Conservation (phyloP, 2,329 filamentous ascomycete species). For the Fusarium goolgardi region DNA sequence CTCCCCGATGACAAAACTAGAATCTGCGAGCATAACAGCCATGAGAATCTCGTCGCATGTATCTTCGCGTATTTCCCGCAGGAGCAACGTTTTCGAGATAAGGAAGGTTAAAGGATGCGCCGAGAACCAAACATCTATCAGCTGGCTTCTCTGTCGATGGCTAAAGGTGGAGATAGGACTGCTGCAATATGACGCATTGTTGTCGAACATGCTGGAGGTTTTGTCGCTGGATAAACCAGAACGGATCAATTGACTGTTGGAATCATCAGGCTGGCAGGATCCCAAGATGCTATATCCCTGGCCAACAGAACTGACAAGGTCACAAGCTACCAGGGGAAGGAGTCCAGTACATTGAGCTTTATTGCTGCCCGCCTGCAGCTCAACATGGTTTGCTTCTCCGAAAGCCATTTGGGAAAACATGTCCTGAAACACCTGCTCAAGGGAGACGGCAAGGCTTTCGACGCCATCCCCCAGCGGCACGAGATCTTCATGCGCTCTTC, state of each 20-base stretch:
- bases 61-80: constrained; percentile 53
- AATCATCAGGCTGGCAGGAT: constrained; percentile 46
- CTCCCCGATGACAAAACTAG: constrained; percentile 51
- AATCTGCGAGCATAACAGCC: constrained; percentile 55
- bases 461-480: constrained; percentile 23
- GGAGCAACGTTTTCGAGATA: constrained; percentile 56
- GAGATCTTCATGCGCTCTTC: constrained; percentile 40
- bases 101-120: constrained; percentile 55
- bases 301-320: constrained; percentile 49
- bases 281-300: constrained; percentile 50
- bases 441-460: constrained; percentile 47
- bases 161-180: constrained; percentile 50
- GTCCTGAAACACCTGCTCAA: constrained; percentile 49
- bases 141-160: constrained; percentile 50
- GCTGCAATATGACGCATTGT: constrained; percentile 33
- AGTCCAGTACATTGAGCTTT: constrained; percentile 45
- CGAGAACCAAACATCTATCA: constrained; percentile 58
- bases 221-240: constrained; percentile 47
- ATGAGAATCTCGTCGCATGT: constrained; percentile 55
- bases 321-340: constrained; percentile 47
- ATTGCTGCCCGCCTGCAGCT: not conserved
- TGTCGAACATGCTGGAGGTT: constrained; percentile 50
- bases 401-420: constrained; percentile 40
- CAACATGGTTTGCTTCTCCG: not conserved
- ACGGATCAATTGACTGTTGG: constrained; percentile 45